Conservation (phyloP, 164 flowering plant species). For the Umbilicus rupestris region DNA sequence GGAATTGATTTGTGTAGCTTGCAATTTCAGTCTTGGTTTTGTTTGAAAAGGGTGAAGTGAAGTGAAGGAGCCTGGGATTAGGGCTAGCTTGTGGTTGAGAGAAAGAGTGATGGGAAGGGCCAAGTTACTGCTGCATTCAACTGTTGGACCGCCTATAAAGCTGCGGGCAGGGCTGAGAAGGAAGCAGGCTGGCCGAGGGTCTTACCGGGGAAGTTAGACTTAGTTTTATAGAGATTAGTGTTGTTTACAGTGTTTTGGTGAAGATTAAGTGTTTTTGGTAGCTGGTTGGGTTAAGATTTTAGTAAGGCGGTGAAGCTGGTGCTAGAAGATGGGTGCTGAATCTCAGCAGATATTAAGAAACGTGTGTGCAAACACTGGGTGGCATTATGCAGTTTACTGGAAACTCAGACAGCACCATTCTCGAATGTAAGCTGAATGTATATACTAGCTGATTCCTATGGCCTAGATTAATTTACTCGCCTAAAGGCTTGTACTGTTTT, state of each 20-base stretch:
- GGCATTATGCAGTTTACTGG: constrained; percentile 77
- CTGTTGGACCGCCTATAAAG: constrained; percentile 72
- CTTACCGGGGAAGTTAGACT: constrained; percentile 77
- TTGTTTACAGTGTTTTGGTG: constrained; percentile 6
- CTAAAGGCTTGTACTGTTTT: neutral
- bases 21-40: neutral
- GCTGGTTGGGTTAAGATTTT: neutral
- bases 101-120: constrained; percentile 40
- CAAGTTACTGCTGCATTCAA: constrained; percentile 35
- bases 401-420: constrained; percentile 47
- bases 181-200: constrained; percentile 91
- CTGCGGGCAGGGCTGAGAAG: constrained; percentile 76
- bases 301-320: constrained; percentile 10
- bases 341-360: constrained; percentile 42
- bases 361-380: constrained; percentile 50
- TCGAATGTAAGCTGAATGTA: constrained; percentile 39
- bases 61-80: constrained; percentile 2
- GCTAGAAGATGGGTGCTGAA: constrained; percentile 33
- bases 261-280: constrained; percentile 12
- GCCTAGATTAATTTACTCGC: neutral
- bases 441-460: neutral
- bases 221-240: constrained; percentile 6
- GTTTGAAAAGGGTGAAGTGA: neutral
- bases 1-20: neutral
- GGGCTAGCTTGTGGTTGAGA: constrained; percentile 13